These are phyloP conservation scores for Suhomyces kilbournensis DNA, from an alignment of 805 yeast genomes.

Conservation along the genomic window DNA sequence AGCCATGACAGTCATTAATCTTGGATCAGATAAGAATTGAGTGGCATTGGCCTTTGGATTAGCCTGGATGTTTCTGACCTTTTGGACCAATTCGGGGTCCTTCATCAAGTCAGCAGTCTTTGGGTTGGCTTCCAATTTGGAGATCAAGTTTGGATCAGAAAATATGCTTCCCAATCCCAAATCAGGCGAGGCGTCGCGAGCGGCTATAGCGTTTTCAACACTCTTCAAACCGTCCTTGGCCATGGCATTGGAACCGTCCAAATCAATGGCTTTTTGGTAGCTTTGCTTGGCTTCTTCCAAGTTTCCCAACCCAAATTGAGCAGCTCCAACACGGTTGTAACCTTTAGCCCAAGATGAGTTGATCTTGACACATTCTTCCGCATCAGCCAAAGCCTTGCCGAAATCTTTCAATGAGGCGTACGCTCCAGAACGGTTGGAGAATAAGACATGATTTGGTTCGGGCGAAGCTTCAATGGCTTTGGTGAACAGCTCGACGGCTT, in stretches of 20 bases:
- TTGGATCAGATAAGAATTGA: conserved; percentile 73
- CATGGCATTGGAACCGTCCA: conserved; percentile 80
- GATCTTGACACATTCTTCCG: conserved; percentile 75
- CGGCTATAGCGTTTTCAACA: conserved; percentile 58
- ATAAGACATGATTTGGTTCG: conserved; percentile 86
- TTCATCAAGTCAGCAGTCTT: conserved; percentile 83
- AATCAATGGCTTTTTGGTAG: conserved; percentile 74
- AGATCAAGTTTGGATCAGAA: conserved; percentile 73
- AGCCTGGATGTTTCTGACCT: conserved; percentile 55
- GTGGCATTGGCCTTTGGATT: conserved; percentile 76
- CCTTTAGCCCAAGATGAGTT: conserved; percentile 95
- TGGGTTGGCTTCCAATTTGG: conserved; percentile 77
- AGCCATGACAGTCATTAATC: conserved; percentile 86
- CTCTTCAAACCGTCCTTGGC: conserved; percentile 79
- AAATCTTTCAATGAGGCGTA: conserved; percentile 78
- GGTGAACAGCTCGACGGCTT: conserved; percentile 78
- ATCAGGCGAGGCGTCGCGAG: conserved; percentile 59
- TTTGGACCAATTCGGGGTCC: conserved; percentile 78
- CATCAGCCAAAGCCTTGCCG: conserved; percentile 75
- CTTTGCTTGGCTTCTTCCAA: conserved; percentile 69
- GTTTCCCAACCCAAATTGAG: conserved; percentile 81
- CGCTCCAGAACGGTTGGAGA: conserved; percentile 91
- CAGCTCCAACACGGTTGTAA: conserved; percentile 89
- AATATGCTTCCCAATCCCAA: conserved; percentile 77
- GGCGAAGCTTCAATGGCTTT: conserved; percentile 84